Evolutionary conservation across 208 protist genomes (phyloP).

Genomic region (Acanthamoeba royreba): DNA sequence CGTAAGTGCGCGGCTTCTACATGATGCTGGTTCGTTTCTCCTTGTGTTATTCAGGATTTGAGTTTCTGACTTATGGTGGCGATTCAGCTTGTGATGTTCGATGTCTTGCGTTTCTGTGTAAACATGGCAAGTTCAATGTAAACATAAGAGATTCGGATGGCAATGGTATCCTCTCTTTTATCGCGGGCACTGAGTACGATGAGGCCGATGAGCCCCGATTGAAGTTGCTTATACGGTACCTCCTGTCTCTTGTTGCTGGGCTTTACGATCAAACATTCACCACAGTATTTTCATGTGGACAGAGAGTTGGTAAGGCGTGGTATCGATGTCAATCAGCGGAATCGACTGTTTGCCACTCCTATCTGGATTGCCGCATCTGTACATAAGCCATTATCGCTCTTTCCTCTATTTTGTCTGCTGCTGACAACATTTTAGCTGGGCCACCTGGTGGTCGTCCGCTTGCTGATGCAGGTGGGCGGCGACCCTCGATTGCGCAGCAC

Average conservation of each 20-base stretch:
- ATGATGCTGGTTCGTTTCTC: too few species aligned
- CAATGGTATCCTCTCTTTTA: neutral
- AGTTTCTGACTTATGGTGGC: too few species aligned
- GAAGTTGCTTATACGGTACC: neutral
- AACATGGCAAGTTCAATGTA: neutral
- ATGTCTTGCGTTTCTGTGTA: neutral
- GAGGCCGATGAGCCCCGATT: neutral
- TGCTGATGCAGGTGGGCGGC: neutral
- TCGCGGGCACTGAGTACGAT: neutral
- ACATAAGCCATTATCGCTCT: neutral
- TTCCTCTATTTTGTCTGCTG: neutral
- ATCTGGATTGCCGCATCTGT: neutral
- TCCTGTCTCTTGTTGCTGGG: too few species aligned
- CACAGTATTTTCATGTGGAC: neutral
- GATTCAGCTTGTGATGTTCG: neutral
- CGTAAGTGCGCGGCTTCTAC: neutral
- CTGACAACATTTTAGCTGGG: neutral
- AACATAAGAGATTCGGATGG: neutral
- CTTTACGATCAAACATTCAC: too few species aligned
- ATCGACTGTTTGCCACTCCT: neutral
- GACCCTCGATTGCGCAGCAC: neutral
- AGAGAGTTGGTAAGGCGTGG: too few species aligned
- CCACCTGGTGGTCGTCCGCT: neutral
- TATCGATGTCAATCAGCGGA: neutral
- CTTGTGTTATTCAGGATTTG: too few species aligned